phyloP scores from a whole-genome alignment of 2,329 filamentous ascomycete genomes.

The Scytalidium sp. region DNA sequence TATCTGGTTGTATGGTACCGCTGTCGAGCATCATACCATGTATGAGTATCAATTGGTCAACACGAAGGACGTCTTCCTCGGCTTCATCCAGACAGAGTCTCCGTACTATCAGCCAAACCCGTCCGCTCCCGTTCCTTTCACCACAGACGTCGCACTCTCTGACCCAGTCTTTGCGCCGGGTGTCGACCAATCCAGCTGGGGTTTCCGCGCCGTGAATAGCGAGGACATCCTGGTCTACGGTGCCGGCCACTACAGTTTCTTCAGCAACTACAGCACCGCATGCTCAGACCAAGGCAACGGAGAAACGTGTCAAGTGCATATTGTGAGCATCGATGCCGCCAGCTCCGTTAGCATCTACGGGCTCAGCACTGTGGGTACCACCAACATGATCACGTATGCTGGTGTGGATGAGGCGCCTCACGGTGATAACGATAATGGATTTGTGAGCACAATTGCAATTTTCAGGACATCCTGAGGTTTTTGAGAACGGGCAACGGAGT shows the following conservation, averaged over 20 bases:
- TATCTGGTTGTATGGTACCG: constrained; percentile 47
- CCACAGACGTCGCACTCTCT: constrained; percentile 30
- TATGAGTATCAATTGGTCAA: constrained; percentile 51
- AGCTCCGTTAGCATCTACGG: constrained; percentile 11
- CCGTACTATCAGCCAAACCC: constrained; percentile 67
- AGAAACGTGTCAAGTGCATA: constrained; percentile 11
- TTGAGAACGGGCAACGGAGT: no score
- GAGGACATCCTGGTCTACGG: constrained; percentile 47
- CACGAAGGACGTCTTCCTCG: constrained; percentile 21
- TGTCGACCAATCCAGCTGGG: constrained; percentile 42
- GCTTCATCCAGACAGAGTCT: constrained; percentile 22
- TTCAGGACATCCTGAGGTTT: constrained; percentile 3
- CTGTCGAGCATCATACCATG: constrained; percentile 48
- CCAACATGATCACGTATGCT: constrained; percentile 10
- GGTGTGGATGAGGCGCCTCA: constrained; percentile 7
- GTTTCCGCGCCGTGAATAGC: constrained; percentile 55
- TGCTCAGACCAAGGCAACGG: constrained; percentile 4
- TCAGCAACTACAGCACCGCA: constrained; percentile 47
- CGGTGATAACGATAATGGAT: constrained; percentile 10
- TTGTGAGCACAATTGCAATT: constrained; percentile 11
- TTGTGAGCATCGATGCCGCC: constrained; percentile 11
- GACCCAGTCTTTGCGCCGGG: constrained; percentile 46
- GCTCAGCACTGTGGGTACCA: constrained; percentile 13
- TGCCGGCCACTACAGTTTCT: constrained; percentile 57
- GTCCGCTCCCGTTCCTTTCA: constrained; percentile 60